Base-by-base conservation (phyloP, 2,329 filamentous ascomycete species). In the Fusarium buharicum region DNA sequence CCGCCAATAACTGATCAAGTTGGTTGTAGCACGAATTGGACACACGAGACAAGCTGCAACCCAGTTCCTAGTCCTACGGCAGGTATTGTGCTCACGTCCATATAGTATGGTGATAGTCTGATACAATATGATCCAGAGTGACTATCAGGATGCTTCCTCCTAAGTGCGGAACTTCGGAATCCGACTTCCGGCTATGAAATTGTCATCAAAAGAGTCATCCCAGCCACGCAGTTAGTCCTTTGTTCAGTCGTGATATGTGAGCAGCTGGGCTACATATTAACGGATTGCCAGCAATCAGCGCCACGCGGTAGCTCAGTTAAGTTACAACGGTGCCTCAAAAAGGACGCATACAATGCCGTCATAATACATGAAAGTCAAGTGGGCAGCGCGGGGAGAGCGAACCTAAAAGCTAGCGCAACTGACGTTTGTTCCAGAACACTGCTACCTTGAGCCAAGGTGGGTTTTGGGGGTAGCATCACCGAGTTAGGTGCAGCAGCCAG, bases 351-450 rank as follows among this genome's bases (percentile, higher is more conserved):
- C 33, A 39, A 59, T 59, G 41, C 56, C 68, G 68, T 70, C 68
- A 70, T 69, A 37, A 53, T 49, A 65, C 68, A 58, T 66, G 27
- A 37, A 37, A 24, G 45, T 24, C 20, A 34, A 31, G 50, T 62
- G 57, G 67, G 48, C 55, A 43, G 30, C n/a, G 55, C 59, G 64
- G 66, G 62, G 64, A 57, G 54, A 48, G 48, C 36, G 40, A 59
- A 62, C 31, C 34, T 43, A 37, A 34, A 47, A 44, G 49, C 58
- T 65, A 66, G 62, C 37, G 58, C 37, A 43, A 63, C 36, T 56
- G 51, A 61, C 59, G 30, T 60, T 57, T 64, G 49, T 66, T 66
- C 63, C 49, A 64, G 63, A 66, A 66, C 41, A 64, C 57, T 65
- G 46, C 58, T 65, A 48, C 46, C 53, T 57, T 53, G 22, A 24